Conservation (phyloP, 331 rosid species). For the Malus hybrid region DNA sequence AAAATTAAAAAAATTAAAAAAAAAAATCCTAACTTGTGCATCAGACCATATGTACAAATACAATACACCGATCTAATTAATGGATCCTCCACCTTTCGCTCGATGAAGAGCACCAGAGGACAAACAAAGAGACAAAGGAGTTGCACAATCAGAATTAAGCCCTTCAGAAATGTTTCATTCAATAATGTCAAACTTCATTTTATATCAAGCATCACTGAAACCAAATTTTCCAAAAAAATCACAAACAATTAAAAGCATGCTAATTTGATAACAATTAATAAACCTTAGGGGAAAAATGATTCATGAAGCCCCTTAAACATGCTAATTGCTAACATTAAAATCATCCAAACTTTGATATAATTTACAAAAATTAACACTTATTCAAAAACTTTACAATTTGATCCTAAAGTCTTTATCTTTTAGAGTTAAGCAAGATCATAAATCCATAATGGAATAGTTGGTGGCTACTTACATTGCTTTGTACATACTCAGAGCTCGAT, state of each 20-base stretch:
- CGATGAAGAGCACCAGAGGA: not conserved
- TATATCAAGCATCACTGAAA: too few species aligned
- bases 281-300: not conserved
- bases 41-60: not conserved
- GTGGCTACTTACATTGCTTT: conserved; percentile 67
- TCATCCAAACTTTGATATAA: too few species aligned
- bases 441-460: not conserved
- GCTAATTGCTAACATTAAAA: too few species aligned
- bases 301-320: not conserved
- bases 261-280: too few species aligned
- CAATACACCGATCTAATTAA: not conserved
- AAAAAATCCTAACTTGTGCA: not conserved
- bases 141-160: too few species aligned
- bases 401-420: not conserved
- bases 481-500: conserved; percentile 84
- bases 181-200: too few species aligned
- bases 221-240: not conserved
- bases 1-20: too few species aligned
- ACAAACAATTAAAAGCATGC: not conserved
- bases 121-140: too few species aligned
- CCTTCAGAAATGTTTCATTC: too few species aligned
- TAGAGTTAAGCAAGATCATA: not conserved
- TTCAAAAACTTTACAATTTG: not conserved
- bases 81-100: not conserved
- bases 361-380: not conserved